These are phyloP conservation scores for Pichia inconspicua DNA, from an alignment of 1,139 yeast species.

Conservation along the genomic window DNA sequence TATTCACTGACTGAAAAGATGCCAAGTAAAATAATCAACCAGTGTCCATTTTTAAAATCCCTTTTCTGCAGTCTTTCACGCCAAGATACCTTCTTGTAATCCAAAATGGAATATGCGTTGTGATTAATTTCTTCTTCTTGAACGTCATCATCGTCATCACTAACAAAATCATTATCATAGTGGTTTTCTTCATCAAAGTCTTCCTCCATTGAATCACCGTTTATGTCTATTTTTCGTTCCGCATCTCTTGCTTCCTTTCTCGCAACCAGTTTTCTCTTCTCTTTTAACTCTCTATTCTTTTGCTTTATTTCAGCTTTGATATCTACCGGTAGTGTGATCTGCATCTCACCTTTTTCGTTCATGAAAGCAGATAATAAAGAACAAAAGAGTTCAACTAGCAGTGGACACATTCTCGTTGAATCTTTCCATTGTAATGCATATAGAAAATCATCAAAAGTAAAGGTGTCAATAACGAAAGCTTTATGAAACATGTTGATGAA, in stretches of 20 bases:
- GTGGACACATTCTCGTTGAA: constrained; percentile 42
- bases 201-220: constrained; percentile 17
- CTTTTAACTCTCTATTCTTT: constrained; percentile 11
- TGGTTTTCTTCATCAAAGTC: constrained; percentile 16
- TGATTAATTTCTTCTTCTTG: constrained; percentile 31
- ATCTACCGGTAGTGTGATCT: constrained; percentile 28
- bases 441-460: constrained; percentile 73
- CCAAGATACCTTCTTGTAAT: constrained; percentile 64
- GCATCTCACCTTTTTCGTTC: constrained; percentile 27
- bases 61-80: constrained; percentile 67
- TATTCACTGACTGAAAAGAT: constrained; percentile 55
- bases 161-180: constrained; percentile 18
- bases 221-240: constrained; percentile 1
- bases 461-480: constrained; percentile 57
- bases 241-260: constrained; percentile 16
- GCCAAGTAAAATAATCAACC: constrained; percentile 76
- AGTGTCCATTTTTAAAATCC: constrained; percentile 73
- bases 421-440: constrained; percentile 55
- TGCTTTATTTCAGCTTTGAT: constrained; percentile 22
- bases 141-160: constrained; percentile 19
- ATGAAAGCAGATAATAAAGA: constrained; percentile 43
- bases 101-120: constrained; percentile 50
- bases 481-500: constrained; percentile 65
- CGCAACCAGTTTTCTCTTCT: constrained; percentile 19
- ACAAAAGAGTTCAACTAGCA: constrained; percentile 69